Percentiles rank a stretch among this genome's conserved stretches.
phyloP scores from a whole-genome alignment of 495 filamentous ascomycete species.

The Pseudomonodictys pantanalensis region DNA sequence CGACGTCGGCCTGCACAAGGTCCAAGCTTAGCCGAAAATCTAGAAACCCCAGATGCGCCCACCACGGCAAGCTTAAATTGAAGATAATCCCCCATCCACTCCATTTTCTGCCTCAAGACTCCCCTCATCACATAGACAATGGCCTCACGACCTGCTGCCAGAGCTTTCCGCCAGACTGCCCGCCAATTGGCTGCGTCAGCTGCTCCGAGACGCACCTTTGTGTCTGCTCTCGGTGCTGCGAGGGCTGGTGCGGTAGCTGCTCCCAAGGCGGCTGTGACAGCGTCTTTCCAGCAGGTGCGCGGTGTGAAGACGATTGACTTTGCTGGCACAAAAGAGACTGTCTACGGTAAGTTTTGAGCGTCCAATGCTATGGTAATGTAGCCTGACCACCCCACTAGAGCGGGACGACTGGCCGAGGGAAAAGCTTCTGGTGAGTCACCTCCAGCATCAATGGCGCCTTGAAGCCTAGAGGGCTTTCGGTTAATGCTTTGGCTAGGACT shows the following conservation, averaged over 20 bases:
- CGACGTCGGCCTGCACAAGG: conserved; percentile 1
- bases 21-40: conserved; percentile 5
- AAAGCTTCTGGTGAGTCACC: conserved; percentile 78
- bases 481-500: conserved; percentile 59
- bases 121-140: conserved; percentile 50
- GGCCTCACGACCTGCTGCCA: conserved; percentile 79
- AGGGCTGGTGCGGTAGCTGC: conserved; percentile 43
- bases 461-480: neutral
- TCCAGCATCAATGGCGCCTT: conserved; percentile 6
- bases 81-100: neutral
- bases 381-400: conserved; percentile 54
- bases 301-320: conserved; percentile 92
- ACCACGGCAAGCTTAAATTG: conserved; percentile 4
- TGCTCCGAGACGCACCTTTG: conserved; percentile 66
- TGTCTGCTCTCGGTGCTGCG: conserved; percentile 61
- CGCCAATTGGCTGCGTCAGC: conserved; percentile 58
- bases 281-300: conserved; percentile 61
- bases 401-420: conserved; percentile 97
- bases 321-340: conserved; percentile 84
- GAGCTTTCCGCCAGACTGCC: conserved; percentile 73
- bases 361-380: conserved; percentile 9
- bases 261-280: conserved; percentile 51
- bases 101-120: conserved; percentile 10
- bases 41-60: neutral
- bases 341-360: conserved; percentile 66